phyloP scores from a whole-genome alignment of 805 yeast genomes.

The Tetrapisispora taiwanensis region DNA sequence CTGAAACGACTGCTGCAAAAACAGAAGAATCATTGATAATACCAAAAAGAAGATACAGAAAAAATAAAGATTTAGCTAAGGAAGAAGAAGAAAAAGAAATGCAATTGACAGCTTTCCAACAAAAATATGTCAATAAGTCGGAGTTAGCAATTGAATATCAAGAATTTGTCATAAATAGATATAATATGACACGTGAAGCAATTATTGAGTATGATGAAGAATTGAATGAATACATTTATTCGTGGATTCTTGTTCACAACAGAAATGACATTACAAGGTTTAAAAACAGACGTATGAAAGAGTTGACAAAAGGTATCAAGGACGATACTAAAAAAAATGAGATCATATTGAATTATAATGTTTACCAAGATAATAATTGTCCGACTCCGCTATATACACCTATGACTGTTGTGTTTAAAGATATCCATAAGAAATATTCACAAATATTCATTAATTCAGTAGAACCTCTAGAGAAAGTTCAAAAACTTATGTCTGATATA shows the following conservation, averaged over 20 bases:
- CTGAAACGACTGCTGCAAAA: background rate
- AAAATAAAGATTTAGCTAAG: background rate
- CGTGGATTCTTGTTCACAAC: slow-evolving; percentile 29
- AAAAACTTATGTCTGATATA: slow-evolving; percentile 49
- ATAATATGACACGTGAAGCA: slow-evolving; percentile 63
- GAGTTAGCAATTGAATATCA: slow-evolving; percentile 75
- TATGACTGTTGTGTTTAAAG: slow-evolving; percentile 52
- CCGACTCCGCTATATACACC: slow-evolving; percentile 42
- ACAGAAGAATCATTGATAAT: background rate
- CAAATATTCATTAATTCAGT: slow-evolving; percentile 62
- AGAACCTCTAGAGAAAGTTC: slow-evolving; percentile 44
- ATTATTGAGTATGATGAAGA: slow-evolving; percentile 45
- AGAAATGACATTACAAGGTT: slow-evolving; percentile 19
- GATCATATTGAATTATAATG: slow-evolving; percentile 12
- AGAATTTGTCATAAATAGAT: slow-evolving; percentile 71
- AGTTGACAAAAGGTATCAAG: slow-evolving; percentile 9
- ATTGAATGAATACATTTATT: slow-evolving; percentile 21
- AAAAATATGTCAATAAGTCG: slow-evolving; percentile 55
- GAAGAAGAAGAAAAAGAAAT: slow-evolving; percentile 34
- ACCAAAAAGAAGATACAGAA: slow-evolving; percentile 1
- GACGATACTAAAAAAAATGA: slow-evolving; percentile 14
- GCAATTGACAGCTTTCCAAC: slow-evolving; percentile 68
- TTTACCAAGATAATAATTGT: slow-evolving; percentile 27
- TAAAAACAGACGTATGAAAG: slow-evolving; percentile 13
- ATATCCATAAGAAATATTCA: slow-evolving; percentile 55